Evolutionary conservation across 768 basidiomycete genomes (phyloP).

Genomic region (Rhodosporidiobolus odoratus): DNA sequence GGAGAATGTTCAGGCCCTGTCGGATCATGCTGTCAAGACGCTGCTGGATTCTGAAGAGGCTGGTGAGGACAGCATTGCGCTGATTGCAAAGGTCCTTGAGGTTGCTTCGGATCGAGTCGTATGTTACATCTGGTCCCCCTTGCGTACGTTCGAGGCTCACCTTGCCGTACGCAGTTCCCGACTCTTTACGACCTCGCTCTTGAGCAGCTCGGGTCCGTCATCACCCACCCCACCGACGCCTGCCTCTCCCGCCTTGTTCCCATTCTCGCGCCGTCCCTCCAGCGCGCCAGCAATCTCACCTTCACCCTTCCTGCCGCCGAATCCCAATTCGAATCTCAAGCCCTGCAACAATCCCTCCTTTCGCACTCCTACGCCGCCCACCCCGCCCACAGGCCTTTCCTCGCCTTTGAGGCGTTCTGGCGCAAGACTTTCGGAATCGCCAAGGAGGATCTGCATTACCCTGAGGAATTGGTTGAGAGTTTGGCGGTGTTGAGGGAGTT

Average conservation of each 20-base stretch:
- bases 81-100: conserved; percentile 5
- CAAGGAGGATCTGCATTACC: neutral
- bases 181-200: conserved; percentile 8
- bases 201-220: neutral
- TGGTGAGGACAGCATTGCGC: neutral
- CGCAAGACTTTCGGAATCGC: conserved; percentile 1
- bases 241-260: neutral
- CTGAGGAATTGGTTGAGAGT: conserved; percentile 1
- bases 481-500: neutral
- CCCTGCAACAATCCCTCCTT: neutral
- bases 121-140: neutral
- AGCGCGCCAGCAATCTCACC: conserved; percentile 11
- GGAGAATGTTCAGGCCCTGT: neutral
- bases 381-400: neutral
- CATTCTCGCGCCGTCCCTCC: conserved; percentile 8
- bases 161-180: neutral
- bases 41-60: neutral
- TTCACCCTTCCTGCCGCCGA: neutral
- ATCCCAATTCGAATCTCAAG: conserved; percentile 4
- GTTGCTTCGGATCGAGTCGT: conserved; percentile 9
- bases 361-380: neutral
- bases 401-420: conserved; percentile 25
- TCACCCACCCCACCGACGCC: neutral
- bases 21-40: neutral
- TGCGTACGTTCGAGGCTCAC: neutral